Conservation (phyloP, 306 rosid genomes). For the Malus fusca region DNA sequence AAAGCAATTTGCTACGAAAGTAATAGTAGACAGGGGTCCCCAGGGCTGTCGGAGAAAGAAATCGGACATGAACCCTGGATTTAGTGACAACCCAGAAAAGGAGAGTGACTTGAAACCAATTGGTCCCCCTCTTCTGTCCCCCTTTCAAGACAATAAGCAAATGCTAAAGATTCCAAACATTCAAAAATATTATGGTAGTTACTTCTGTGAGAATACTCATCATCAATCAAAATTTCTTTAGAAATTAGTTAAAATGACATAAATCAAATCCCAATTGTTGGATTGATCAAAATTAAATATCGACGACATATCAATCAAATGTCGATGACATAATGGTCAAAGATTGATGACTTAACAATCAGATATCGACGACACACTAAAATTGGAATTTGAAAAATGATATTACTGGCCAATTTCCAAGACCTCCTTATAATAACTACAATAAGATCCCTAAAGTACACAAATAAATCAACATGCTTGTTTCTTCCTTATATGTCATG, state of each 20-base stretch:
- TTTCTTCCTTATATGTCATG: too few relatives aligned
- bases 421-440: neutral
- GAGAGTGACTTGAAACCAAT: conserved; percentile 60
- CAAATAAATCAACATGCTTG: neutral
- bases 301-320: too few relatives aligned
- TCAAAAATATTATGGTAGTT: conserved; percentile 39
- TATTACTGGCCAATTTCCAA: too few relatives aligned
- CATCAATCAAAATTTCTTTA: conserved; percentile 4
- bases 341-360: too few relatives aligned
- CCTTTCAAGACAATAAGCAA: conserved; percentile 42
- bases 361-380: too few relatives aligned
- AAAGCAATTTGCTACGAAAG: conserved; percentile 5
- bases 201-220: conserved; percentile 47
- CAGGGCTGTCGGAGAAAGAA: conserved; percentile 61
- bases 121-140: conserved; percentile 70
- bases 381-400: too few relatives aligned
- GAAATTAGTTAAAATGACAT: too few relatives aligned
- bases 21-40: conserved; percentile 61
- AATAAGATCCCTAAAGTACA: conserved; percentile 3
- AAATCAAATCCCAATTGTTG: neutral
- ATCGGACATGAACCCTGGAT: conserved; percentile 49
- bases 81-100: conserved; percentile 51
- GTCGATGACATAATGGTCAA: too few relatives aligned
- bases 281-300: neutral
- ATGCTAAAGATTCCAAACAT: conserved; percentile 54